Conservation (phyloP, 1,139 yeast species). For the Yamadazyma sp. region DNA sequence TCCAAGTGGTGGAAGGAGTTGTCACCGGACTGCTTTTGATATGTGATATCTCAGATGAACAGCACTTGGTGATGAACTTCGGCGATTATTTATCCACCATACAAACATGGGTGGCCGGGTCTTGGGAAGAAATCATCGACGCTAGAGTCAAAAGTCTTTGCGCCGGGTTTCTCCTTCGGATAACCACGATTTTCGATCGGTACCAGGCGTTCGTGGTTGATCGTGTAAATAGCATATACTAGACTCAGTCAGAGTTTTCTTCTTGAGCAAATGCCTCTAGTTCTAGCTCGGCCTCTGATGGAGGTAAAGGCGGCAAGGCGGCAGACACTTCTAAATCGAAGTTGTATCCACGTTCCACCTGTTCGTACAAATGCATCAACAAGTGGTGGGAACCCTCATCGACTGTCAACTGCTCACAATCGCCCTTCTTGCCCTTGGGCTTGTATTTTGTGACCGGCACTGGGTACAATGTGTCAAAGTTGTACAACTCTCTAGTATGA, state of each 20-base stretch:
- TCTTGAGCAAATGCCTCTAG: background rate
- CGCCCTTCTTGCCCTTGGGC: background rate
- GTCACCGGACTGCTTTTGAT: constrained; percentile 49
- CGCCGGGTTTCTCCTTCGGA: constrained; percentile 47
- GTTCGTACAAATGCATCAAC: background rate
- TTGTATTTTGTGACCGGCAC: background rate
- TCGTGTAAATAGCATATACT: constrained; percentile 15
- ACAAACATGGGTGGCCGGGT: constrained; percentile 39
- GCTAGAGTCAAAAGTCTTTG: constrained; percentile 46
- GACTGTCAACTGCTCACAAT: background rate
- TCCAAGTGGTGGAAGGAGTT: constrained; percentile 45
- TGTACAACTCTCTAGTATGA: constrained; percentile 31
- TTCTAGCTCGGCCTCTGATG: background rate
- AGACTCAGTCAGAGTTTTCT: background rate
- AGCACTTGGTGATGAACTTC: constrained; percentile 28
- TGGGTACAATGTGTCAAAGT: constrained; percentile 21
- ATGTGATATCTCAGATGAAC: constrained; percentile 44
- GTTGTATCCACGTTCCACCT: background rate
- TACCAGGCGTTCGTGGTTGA: constrained; percentile 16
- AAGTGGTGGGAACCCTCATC: background rate
- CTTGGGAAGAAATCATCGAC: constrained; percentile 51
- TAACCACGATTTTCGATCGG: constrained; percentile 15
- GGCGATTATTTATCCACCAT: constrained; percentile 31
- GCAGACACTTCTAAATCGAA: background rate
- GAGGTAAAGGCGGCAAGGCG: too few species aligned